phyloP scores from a whole-genome alignment of 306 rosid species.

The Alnus glutinosa region DNA sequence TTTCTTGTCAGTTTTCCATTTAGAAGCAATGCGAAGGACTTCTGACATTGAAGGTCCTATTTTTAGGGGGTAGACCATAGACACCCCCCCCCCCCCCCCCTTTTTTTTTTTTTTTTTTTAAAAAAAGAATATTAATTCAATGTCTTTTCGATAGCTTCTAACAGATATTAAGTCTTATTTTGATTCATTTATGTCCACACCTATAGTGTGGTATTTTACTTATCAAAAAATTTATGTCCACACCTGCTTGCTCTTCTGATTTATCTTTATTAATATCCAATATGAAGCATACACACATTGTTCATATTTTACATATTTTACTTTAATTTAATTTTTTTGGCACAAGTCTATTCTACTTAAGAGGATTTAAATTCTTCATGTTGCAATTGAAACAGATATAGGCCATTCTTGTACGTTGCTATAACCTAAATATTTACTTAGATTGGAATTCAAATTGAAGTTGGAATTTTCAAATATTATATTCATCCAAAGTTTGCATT shows the following conservation, averaged over 20 bases:
- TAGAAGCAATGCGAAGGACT: background rate
- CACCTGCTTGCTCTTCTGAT: background rate
- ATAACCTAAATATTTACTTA: background rate
- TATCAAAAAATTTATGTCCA: background rate
- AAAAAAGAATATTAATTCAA: too few relatives aligned
- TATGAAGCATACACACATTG: background rate
- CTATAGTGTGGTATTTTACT: background rate
- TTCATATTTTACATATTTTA: background rate
- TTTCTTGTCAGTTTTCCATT: conserved; percentile 11
- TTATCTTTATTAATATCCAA: background rate
- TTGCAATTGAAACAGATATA: background rate
- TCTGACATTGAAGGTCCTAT: background rate
- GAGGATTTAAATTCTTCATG: background rate
- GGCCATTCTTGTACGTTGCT: background rate
- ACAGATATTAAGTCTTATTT: background rate
- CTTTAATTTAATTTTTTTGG: background rate
- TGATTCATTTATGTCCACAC: background rate
- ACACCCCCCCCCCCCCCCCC: background rate
- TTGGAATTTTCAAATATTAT: background rate
- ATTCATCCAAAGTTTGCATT: background rate
- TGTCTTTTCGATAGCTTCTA: background rate
- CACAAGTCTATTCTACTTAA: background rate
- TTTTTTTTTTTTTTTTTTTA: background rate
- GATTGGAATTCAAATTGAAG: background rate
- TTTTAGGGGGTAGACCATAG: background rate